Conservation (phyloP, 176 grass and related monocot species). For the Oropetium thomaeum region DNA sequence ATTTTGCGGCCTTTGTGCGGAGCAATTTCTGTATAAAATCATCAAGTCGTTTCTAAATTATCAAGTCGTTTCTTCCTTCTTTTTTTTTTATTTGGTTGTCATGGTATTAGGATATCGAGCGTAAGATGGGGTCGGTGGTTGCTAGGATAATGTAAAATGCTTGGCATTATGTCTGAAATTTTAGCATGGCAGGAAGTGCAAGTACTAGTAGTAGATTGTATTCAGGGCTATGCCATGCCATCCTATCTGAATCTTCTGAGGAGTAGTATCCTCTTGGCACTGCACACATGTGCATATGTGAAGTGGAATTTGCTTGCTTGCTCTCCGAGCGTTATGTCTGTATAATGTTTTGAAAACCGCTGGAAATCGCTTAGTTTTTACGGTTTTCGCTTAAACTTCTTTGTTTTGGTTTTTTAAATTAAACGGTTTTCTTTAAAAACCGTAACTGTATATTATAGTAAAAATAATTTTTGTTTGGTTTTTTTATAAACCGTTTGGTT, state of each 20-base stretch:
- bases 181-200: background rate
- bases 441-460: too few species aligned
- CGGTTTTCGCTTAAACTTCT: too few species aligned
- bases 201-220: background rate
- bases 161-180: background rate
- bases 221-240: slow-evolving; percentile 1
- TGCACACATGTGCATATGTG: background rate
- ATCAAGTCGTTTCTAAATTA: background rate
- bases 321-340: background rate
- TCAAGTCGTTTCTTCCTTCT: background rate
- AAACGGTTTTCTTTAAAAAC: too few species aligned
- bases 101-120: background rate
- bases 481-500: too few species aligned
- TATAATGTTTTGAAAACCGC: too few species aligned
- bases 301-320: background rate
- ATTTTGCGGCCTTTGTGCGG: background rate
- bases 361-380: too few species aligned
- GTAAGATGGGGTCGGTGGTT: background rate
- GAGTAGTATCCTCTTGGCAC: background rate
- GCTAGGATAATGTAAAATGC: slow-evolving; percentile 9
- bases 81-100: background rate
- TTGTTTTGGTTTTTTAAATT: too few species aligned
- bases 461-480: too few species aligned
- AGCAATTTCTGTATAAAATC: background rate
- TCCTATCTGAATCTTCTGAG: background rate